Evolutionary conservation across 2,329 filamentous ascomycete species (phyloP).

Genomic region (Hypoxylon sp.): DNA sequence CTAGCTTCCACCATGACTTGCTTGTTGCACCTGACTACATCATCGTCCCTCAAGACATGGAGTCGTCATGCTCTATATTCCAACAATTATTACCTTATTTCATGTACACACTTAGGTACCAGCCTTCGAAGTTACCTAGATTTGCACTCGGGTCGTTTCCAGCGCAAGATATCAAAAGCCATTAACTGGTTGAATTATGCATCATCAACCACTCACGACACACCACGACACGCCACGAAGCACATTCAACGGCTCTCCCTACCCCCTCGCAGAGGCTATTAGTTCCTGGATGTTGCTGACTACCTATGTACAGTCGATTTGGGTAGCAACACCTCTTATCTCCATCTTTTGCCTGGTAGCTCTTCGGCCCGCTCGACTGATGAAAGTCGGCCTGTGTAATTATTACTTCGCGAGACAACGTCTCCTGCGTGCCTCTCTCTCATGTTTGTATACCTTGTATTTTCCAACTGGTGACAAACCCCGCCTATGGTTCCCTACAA

Average conservation of each 20-base stretch:
- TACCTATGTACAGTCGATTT: conserved; percentile 39
- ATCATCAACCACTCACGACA: conserved; percentile 32
- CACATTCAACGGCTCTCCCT: conserved; percentile 12
- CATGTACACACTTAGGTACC: neutral
- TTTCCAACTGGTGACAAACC: conserved; percentile 14
- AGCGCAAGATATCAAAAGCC: neutral
- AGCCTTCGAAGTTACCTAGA: neutral
- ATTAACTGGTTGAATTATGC: neutral
- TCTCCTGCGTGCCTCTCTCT: conserved; percentile 28
- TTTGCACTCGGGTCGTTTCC: neutral
- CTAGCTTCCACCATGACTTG: neutral
- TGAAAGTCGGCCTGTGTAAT: conserved; percentile 18
- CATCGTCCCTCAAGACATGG: neutral
- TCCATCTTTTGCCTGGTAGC: conserved; percentile 13
- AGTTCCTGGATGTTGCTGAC: conserved; percentile 37
- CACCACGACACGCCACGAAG: conserved; percentile 35
- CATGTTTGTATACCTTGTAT: conserved; percentile 19
- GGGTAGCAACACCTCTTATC: conserved; percentile 37
- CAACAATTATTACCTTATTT: neutral
- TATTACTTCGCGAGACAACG: conserved; percentile 37
- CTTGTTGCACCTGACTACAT: conserved; percentile 4
- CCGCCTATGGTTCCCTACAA: conserved; percentile 18
- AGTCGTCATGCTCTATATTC: conserved; percentile 10
- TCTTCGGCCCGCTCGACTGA: conserved; percentile 25
- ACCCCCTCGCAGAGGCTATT: conserved; percentile 21